phyloP scores from a whole-genome alignment of 495 filamentous ascomycete species.

The Penicillium manginii region DNA sequence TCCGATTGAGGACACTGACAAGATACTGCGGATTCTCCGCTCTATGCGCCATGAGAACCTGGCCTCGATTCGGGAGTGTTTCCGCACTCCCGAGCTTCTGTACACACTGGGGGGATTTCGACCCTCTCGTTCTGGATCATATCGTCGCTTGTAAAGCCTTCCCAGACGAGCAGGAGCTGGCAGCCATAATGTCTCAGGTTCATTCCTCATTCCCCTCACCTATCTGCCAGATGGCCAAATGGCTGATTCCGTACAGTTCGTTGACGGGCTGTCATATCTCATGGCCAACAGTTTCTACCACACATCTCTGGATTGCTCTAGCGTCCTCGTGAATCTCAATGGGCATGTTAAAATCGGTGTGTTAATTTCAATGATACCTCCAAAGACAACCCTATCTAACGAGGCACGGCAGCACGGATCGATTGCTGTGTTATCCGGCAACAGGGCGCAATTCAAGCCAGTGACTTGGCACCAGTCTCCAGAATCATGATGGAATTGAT shows the following conservation, averaged over 20 bases:
- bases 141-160: conserved; percentile 22
- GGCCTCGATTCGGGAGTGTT: conserved; percentile 11
- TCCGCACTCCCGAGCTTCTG: conserved; percentile 13
- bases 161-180: conserved; percentile 18
- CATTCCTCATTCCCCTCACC: neutral
- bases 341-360: too few species aligned
- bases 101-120: conserved; percentile 20
- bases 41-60: conserved; percentile 17
- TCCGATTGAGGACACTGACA: conserved; percentile 10
- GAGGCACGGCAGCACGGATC: too few species aligned
- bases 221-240: neutral
- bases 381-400: too few species aligned
- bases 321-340: too few species aligned
- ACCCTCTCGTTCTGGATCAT: conserved; percentile 21
- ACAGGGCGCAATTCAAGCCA: too few species aligned
- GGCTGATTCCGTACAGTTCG: conserved; percentile 17
- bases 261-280: conserved; percentile 19
- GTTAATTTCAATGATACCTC: too few species aligned
- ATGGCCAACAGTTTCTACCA: neutral
- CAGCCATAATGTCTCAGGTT: conserved; percentile 25
- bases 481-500: conserved; percentile 19
- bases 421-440: too few species aligned
- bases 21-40: conserved; percentile 14
- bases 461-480: conserved; percentile 14
- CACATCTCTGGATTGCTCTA: too few species aligned